These are phyloP conservation scores for Aspergillus hiratsukae DNA, from an alignment of 2,329 filamentous ascomycete species.

Conservation along the genomic window DNA sequence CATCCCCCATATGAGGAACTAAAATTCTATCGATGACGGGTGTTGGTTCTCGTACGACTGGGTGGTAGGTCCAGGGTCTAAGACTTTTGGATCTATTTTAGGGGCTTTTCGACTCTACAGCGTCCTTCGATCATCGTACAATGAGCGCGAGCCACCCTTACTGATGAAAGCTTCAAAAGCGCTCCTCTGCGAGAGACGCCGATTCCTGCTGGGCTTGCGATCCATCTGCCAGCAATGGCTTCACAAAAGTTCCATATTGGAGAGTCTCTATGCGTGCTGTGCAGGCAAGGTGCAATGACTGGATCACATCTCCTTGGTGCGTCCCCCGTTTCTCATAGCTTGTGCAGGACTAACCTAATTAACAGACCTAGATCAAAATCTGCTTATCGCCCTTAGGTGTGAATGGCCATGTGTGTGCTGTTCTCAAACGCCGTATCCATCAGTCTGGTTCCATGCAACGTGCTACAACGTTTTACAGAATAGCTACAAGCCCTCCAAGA, in stretches of 20 bases:
- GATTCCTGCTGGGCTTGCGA: not conserved
- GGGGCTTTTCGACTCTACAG: no score
- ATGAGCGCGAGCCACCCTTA: not conserved
- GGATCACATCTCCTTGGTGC: slow-evolving; percentile 1
- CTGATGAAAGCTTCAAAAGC: not conserved
- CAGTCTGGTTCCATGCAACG: not conserved
- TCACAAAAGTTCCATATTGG: slow-evolving; percentile 1
- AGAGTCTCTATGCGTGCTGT: slow-evolving; percentile 1
- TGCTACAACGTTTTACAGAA: not conserved
- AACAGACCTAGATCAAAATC: not conserved
- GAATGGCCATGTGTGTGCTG: not conserved
- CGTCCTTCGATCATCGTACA: not conserved
- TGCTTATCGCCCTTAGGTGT: not conserved
- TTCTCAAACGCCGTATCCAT: not conserved
- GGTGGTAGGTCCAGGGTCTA: no score
- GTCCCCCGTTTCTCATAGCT: not conserved
- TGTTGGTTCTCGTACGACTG: no score
- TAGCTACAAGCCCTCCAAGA: not conserved
- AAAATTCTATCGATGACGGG: no score
- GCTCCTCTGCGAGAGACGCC: not conserved
- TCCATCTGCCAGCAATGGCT: not conserved
- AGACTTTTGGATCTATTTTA: no score
- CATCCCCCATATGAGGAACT: no score
- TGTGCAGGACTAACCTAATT: not conserved
- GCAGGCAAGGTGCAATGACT: not conserved